Evolutionary conservation across 2,329 filamentous ascomycete genomes (phyloP).

Genomic region (Magnaporthales sp.): DNA sequence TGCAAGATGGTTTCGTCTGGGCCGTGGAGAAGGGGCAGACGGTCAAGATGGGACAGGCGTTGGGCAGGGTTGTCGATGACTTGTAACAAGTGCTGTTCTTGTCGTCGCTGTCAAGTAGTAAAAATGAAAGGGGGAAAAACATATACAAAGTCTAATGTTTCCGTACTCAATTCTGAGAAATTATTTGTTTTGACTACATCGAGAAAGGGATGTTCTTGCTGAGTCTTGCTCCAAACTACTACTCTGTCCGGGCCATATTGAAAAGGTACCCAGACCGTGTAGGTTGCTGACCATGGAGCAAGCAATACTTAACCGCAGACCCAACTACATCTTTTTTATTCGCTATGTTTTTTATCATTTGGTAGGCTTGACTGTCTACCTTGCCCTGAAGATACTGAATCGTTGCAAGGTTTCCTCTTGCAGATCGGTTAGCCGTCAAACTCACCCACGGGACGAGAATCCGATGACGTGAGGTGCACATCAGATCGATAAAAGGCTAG

Average conservation of each 20-base stretch:
- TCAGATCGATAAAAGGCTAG: background rate
- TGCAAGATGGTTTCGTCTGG: constrained; percentile 72
- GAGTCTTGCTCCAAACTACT: background rate
- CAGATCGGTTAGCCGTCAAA: too few species aligned
- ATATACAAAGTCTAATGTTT: background rate
- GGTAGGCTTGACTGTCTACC: too few species aligned
- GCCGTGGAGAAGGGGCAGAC: constrained; percentile 77
- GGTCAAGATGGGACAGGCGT: constrained; percentile 79
- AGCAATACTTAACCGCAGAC: too few species aligned
- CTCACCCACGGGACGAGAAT: too few species aligned
- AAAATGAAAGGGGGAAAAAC: too few species aligned
- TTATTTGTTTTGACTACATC: background rate
- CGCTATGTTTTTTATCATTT: too few species aligned
- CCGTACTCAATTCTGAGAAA: background rate
- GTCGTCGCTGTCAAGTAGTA: background rate
- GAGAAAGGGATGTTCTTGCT: background rate
- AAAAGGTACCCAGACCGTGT: too few species aligned
- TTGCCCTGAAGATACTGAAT: too few species aligned
- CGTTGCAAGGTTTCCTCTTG: too few species aligned
- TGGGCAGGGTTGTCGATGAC: constrained; percentile 60
- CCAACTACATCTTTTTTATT: too few species aligned
- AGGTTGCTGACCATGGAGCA: too few species aligned
- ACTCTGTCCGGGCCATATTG: too few species aligned
- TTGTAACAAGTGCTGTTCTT: constrained; percentile 2
- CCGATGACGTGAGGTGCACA: background rate